Evolutionary conservation across 106 monocot species (phyloP), one percentile per base, ranked within the genome.

Genomic region (Dendrobium catenatum): DNA sequence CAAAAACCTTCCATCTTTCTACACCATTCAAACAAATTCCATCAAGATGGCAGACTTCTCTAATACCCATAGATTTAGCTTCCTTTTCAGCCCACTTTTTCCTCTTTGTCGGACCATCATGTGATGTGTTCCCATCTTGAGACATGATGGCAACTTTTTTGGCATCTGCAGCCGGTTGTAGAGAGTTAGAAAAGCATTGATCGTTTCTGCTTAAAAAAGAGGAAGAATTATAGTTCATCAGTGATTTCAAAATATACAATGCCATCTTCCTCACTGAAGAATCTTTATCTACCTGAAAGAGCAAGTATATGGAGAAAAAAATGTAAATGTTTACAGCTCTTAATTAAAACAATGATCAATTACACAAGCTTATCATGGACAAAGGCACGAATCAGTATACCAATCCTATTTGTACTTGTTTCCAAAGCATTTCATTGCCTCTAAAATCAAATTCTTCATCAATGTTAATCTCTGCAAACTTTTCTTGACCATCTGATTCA

Each of bases 81-180:
- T 96, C 96, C 75, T 89, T 83, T 16, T 86, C 74, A 80, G 92
- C 92, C 90, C 94, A 96, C 68, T 81, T 94, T 85, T 73, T 90
- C 81, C 86, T 90, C 83, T 84, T 96, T 74, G 96, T 88, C 79
- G 80, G 41, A 42, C 76, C 74, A 83, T 40, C 73, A 83, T 73
- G 61, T 56, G 77, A 40, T 27, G 66, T 16, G 26, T 22, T 79
- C 31, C 42, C 56, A 83, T 81, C 78, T 46, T 29, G 13, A 47
- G 54, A 64, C 29, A 55, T 77, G 31, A 37, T 72, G 43, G 31
- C 72, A 27, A 29, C 49, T 78, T 72, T 73, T 37, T 81, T 74
- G 31, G 20, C 41, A 55, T 48, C 8, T 29, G 17, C n/a, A 79
- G 16, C 77, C 73, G 41, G 19, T 6, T 48, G 19, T 68, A 61